A percentile compares a stretch with the other conserved stretches of the same genome.
Evolutionary conservation across 192 early-diverging fungal genomes (phyloP).

Genomic region (Coemansia sp.): DNA sequence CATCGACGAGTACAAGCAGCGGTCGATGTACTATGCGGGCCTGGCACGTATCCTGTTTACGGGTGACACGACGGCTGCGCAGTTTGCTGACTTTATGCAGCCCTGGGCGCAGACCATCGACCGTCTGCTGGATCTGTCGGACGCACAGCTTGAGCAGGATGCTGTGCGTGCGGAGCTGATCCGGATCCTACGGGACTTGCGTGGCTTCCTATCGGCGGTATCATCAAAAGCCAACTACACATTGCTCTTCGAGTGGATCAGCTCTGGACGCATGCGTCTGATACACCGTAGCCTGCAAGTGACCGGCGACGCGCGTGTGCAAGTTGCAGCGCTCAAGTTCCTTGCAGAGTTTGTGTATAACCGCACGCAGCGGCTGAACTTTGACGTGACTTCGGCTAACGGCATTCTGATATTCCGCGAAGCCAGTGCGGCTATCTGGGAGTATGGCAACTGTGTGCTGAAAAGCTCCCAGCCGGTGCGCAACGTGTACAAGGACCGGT

Average conservation of each 20-base stretch:
- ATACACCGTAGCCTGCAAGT: conserved; percentile 67
- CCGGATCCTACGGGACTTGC: conserved; percentile 71
- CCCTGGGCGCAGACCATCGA: conserved; percentile 62
- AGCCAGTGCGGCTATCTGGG: conserved; percentile 64
- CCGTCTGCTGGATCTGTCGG: conserved; percentile 54
- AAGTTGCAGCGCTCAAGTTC: conserved; percentile 74
- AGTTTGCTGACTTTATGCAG: conserved; percentile 70
- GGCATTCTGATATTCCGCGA: conserved; percentile 89
- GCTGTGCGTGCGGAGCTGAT: conserved; percentile 44
- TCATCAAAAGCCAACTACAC: conserved; percentile 58
- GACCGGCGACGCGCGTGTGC: conserved; percentile 54
- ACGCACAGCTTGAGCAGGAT: conserved; percentile 57
- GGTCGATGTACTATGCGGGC: conserved; percentile 74
- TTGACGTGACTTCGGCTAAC: conserved; percentile 82
- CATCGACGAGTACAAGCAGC: conserved; percentile 59
- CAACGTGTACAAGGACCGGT: conserved; percentile 56
- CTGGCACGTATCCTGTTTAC: conserved; percentile 75
- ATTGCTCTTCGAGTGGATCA: conserved; percentile 86
- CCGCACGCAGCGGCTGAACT: conserved; percentile 71
- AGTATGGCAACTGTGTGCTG: conserved; percentile 54
- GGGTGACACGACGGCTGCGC: conserved; percentile 57
- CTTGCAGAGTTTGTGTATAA: conserved; percentile 81
- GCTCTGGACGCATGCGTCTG: conserved; percentile 64
- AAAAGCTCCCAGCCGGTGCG: conserved; percentile 16
- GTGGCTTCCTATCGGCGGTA: conserved; percentile 72